Base-by-base conservation (phyloP, 805 yeast species). In the Barnettozyma botsteinii region DNA sequence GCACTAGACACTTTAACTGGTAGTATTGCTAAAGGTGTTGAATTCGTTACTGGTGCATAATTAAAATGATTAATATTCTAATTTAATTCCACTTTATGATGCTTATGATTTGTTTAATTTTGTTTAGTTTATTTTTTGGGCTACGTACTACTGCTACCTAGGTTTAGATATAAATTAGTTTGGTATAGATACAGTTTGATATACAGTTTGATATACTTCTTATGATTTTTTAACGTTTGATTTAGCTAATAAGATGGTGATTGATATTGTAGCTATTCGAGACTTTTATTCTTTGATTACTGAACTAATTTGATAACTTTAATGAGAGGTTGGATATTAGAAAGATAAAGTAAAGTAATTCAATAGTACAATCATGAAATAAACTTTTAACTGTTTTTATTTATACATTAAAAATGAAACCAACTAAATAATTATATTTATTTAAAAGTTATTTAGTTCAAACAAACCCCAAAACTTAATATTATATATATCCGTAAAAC, bases 21-120 rank as follows among this genome's bases (percentile, higher is more conserved):
- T 4, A 51, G 50, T 37, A 55, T 55, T 23, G 31, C 45, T 4
- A 54, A 55, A 41, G 60, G 60, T 47, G 55, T 52, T 19, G 43
- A 41, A 19, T 55, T 55, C 28, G 42, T 55, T 21, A 49, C 38
- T 42, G 57, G 48, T 35, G 38, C 33, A 30, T 37, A 38, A 14
- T 30, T 25, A 15, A 12, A 25, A 29, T 17, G 34, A 24, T 18
- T 9, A n/a, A 11, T 30, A 17, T 11, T 11, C 13, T 25, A 25
- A 6, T 25, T 8, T 8, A 11, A 8, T 25, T 13, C 10, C 15
- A 13, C 18, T 27, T 35, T 21, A 35, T 28, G 32, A 34, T 22
- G 14, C n/a, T 33, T 32, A 32, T 23, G 27, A 18, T 25, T 18
- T 12, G n/a, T 9, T 14, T 30, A 11, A 6, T 17, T 8, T 17